Evolutionary conservation across 306 rosid genomes (phyloP), one percentile per base, ranked within the genome.

Genomic region (Medicago arabica): DNA sequence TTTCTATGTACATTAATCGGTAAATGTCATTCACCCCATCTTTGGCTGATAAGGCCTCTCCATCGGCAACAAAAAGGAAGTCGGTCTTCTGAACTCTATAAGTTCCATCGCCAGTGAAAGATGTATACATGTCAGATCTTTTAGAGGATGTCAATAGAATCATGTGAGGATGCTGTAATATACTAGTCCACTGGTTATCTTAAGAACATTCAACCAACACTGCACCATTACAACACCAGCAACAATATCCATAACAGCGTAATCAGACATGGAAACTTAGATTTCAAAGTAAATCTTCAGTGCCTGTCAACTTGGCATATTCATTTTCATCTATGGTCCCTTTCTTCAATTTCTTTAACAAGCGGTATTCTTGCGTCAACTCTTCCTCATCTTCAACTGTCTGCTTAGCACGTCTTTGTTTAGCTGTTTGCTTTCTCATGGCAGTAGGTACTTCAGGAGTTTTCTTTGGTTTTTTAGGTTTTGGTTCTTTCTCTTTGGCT

Each of bases 331-430:
- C 89, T 31, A 92, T 92, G 57, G 87, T 77, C 25, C 98, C 96
- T 86, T 81, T 94, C 74, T 94, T 94, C 62, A 92, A 86, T 83
- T 94, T 94, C 80, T 95, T 95, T 85, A 89, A 82, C 54, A 92
- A 78, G 41, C 97, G 91, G 80, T 95, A 90, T 31, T 90, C 99
- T 41, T 82, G 88, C 53, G 78, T 63, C 81, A 95, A 72, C 84
- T 90, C 99, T 75, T 95, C 99, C 7, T 80, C 97, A 11, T 95
- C 97, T 86, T 89, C 97, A 62, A 84, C 49, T 78, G 92, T 76
- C 86, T 92, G 99, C 74, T 50, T 72, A 78, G 97, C 91, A 31
- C 97, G 97, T 77, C 99, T 88, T 84, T 92, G 97, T 83, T 79
- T 80, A 9, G 96, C 99, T 13, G 97, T 92, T 83, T 89, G 89